Conservation (phyloP, 768 basidiomycete genomes). For the Agaricus subrufescens region DNA sequence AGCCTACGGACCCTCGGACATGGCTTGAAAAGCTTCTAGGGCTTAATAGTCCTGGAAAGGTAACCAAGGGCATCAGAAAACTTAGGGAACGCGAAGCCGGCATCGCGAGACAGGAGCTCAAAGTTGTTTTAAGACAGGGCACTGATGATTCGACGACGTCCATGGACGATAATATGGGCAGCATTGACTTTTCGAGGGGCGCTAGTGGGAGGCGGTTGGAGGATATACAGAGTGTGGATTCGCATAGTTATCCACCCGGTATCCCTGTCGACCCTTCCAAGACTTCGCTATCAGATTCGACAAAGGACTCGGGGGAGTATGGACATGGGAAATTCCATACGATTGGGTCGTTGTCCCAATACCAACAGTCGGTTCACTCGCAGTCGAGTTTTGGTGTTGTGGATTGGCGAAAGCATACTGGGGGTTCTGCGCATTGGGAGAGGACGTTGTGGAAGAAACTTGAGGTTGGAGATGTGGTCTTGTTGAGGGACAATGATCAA, state of each 20-base stretch:
- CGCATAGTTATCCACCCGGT: constrained; percentile 59
- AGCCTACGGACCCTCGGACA: constrained; percentile 67
- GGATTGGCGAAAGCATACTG: constrained; percentile 67
- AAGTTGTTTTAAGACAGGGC: constrained; percentile 57
- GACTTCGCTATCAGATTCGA: constrained; percentile 30
- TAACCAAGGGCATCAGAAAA: constrained; percentile 82
- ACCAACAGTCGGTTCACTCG: constrained; percentile 55
- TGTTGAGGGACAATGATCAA: constrained; percentile 91
- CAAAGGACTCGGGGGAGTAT: constrained; percentile 28
- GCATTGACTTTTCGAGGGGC: constrained; percentile 36
- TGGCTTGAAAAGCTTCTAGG: constrained; percentile 75
- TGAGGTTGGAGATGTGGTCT: constrained; percentile 93
- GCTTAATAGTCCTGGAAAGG: constrained; percentile 64
- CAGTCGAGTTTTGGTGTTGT: constrained; percentile 66
- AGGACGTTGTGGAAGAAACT: constrained; percentile 98
- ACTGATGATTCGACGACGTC: constrained; percentile 37
- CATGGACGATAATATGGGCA: constrained; percentile 36
- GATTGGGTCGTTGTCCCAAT: constrained; percentile 40
- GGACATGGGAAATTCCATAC: not conserved
- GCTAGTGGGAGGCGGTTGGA: constrained; percentile 53
- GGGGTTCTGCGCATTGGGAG: constrained; percentile 84
- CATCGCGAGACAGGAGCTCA: constrained; percentile 51
- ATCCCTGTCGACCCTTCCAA: constrained; percentile 28
- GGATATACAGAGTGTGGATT: constrained; percentile 64
- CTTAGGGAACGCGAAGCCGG: constrained; percentile 77